Evolutionary conservation across 768 basidiomycete species (phyloP).

Genomic region (Leccinum longicurvipes): DNA sequence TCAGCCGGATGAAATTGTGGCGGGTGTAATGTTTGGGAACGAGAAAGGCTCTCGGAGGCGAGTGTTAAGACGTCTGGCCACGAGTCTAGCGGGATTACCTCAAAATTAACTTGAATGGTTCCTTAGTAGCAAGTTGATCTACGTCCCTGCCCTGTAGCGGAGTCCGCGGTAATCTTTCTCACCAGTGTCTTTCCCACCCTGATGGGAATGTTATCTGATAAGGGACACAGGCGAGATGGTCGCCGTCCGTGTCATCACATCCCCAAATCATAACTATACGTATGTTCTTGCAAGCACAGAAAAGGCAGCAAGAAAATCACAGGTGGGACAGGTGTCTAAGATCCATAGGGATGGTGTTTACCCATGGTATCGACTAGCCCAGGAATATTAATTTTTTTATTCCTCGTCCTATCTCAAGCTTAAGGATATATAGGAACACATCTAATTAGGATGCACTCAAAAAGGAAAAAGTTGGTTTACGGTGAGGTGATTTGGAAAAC

Average conservation of each 20-base stretch:
- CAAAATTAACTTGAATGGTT: background rate
- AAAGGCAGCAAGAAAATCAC: background rate
- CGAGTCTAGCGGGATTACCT: background rate
- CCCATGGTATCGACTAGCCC: too few relatives aligned
- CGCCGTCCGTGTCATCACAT: background rate
- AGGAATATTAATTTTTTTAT: too few relatives aligned
- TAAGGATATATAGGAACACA: background rate
- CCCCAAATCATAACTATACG: background rate
- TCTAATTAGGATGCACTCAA: background rate
- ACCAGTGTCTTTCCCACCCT: background rate
- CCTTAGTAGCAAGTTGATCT: too few relatives aligned
- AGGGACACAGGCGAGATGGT: background rate
- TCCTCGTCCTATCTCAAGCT: too few relatives aligned
- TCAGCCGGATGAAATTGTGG: too few relatives aligned
- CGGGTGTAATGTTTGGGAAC: background rate
- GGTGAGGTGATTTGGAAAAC: too few relatives aligned
- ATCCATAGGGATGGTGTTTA: too few relatives aligned
- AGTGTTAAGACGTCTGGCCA: background rate
- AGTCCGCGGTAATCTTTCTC: background rate
- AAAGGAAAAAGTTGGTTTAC: background rate
- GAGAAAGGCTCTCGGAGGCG: background rate
- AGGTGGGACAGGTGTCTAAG: background rate
- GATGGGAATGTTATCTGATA: background rate
- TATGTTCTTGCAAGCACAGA: background rate
- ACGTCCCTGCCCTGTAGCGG: background rate